A percentile compares a stretch with the other conserved stretches of the same genome.
Conservation (phyloP, 441 rosid genomes). For the Eutrema salsugineum region DNA sequence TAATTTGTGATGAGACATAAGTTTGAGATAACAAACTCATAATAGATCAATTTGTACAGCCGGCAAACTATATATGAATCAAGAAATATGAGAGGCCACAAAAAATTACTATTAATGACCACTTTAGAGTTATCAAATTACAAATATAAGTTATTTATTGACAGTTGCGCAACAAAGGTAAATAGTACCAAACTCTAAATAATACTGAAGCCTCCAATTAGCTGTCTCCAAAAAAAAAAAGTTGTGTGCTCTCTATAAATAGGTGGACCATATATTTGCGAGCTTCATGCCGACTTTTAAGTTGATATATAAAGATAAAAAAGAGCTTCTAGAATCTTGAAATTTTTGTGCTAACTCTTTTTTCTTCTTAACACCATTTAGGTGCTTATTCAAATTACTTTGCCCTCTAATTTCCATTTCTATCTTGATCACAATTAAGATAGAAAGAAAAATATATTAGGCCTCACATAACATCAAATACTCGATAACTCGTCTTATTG, state of each 20-base stretch:
- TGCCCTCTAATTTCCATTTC: not conserved
- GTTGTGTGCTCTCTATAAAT: slow-evolving; percentile 6
- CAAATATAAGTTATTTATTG: not conserved
- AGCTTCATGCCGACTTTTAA: slow-evolving; percentile 23
- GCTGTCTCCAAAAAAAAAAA: not conserved
- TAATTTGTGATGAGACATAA: not conserved
- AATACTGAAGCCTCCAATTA: not conserved
- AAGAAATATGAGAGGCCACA: not conserved
- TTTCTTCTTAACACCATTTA: not conserved
- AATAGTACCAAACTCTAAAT: slow-evolving; percentile 8
- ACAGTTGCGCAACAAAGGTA: slow-evolving; percentile 8
- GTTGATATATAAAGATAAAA: not conserved
- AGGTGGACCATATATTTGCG: slow-evolving; percentile 21
- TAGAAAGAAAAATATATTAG: not conserved
- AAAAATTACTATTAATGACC: not conserved
- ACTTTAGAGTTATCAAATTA: not conserved
- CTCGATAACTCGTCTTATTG: not conserved
- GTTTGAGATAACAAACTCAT: not conserved
- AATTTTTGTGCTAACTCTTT: not conserved
- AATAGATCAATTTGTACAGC: not conserved
- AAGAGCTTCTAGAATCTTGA: slow-evolving; percentile 6
- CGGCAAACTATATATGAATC: not conserved
- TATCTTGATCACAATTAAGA: not conserved
- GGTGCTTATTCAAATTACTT: slow-evolving; percentile 3
- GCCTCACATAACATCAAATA: not conserved